Evolutionary conservation across 768 basidiomycete species (phyloP).

Genomic region (Lepiota venenata): DNA sequence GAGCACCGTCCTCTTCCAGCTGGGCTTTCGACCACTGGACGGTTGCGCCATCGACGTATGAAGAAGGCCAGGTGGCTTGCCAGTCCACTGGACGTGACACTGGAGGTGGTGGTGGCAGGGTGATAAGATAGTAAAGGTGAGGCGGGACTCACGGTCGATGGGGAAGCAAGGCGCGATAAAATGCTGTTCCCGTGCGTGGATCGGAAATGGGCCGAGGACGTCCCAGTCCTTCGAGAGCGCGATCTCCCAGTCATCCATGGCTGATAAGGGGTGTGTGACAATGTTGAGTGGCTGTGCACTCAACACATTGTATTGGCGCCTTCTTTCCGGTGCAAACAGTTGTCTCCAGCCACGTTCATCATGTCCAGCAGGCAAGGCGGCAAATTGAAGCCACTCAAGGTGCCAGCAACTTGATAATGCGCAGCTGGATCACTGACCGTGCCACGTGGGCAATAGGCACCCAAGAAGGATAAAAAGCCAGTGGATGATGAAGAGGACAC

Average conservation of each 20-base stretch:
- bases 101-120: slow-evolving; percentile 21
- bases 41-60: slow-evolving; percentile 57
- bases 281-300: background rate
- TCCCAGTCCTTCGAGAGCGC: slow-evolving; percentile 32
- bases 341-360: slow-evolving; percentile 14
- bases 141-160: slow-evolving; percentile 45
- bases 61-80: slow-evolving; percentile 54
- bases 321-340: too few relatives aligned
- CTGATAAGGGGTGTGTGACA: background rate
- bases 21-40: slow-evolving; percentile 55
- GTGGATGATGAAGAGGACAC: slow-evolving; percentile 67
- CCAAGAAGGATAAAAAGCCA: slow-evolving; percentile 81
- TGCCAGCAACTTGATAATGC: slow-evolving; percentile 19
- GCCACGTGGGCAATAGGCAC: slow-evolving; percentile 53
- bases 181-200: slow-evolving; percentile 82
- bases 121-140: background rate
- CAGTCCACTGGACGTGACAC: slow-evolving; percentile 52
- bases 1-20: slow-evolving; percentile 38
- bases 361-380: slow-evolving; percentile 78
- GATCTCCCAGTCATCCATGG: slow-evolving; percentile 19
- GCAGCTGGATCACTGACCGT: slow-evolving; percentile 4
- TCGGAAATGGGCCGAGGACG: slow-evolving; percentile 80
- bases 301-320: background rate
- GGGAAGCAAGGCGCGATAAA: slow-evolving; percentile 78
- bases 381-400: slow-evolving; percentile 88